A percentile compares a stretch with the other conserved stretches of the same genome.
phyloP scores from a whole-genome alignment of 2,329 filamentous ascomycete species.

The Xylariaceae sp. region DNA sequence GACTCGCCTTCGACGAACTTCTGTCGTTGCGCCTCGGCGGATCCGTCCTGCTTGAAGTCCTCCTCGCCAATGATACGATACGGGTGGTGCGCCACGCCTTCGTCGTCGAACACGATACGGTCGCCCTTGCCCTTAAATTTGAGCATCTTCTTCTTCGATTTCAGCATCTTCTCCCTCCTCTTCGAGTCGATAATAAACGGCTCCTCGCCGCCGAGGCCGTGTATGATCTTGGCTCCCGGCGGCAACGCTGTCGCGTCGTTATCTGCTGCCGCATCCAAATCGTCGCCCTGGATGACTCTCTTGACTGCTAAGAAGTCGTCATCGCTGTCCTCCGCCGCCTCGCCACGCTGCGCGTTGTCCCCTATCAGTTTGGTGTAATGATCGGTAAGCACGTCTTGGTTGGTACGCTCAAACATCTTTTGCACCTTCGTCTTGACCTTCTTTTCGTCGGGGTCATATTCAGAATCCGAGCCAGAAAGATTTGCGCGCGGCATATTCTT shows the following conservation, averaged over 20 bases:
- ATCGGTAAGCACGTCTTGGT: slow-evolving; percentile 92
- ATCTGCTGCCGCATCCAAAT: slow-evolving; percentile 58
- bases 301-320: slow-evolving; percentile 90
- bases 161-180: slow-evolving; percentile 91
- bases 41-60: slow-evolving; percentile 76
- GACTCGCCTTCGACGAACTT: slow-evolving; percentile 81
- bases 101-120: slow-evolving; percentile 91
- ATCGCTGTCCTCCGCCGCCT: slow-evolving; percentile 60
- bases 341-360: slow-evolving; percentile 49
- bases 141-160: slow-evolving; percentile 91
- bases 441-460: slow-evolving; percentile 62
- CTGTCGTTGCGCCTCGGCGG: slow-evolving; percentile 76
- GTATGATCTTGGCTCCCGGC: slow-evolving; percentile 64
- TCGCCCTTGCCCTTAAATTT: slow-evolving; percentile 87
- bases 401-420: slow-evolving; percentile 95
- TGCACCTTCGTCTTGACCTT: slow-evolving; percentile 93
- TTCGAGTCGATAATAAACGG: slow-evolving; percentile 90
- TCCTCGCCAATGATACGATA: slow-evolving; percentile 90
- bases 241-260: slow-evolving; percentile 50
- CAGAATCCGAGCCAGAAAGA: slow-evolving; percentile 67
- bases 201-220: slow-evolving; percentile 71
- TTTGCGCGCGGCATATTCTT: slow-evolving; percentile 83
- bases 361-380: slow-evolving; percentile 90
- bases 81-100: slow-evolving; percentile 81
- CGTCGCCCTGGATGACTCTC: slow-evolving; percentile 77